Conservation (phyloP, 495 filamentous ascomycete species). For the Xanthoparmelia taractica region DNA sequence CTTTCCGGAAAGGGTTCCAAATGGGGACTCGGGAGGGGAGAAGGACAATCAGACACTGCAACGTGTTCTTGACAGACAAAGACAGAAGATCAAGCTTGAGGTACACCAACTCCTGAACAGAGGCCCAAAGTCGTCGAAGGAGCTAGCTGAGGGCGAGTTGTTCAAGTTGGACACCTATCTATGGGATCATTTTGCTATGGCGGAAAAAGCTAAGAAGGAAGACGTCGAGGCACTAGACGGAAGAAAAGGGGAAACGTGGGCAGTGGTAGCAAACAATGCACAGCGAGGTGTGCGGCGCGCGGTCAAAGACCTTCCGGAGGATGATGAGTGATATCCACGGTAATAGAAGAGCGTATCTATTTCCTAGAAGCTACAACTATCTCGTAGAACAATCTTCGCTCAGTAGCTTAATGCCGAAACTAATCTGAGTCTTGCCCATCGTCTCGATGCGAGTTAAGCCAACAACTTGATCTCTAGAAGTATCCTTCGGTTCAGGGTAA, state of each 20-base stretch:
- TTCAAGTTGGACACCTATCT: background rate
- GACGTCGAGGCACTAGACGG: background rate
- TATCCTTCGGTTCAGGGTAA: too few relatives aligned
- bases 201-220: background rate
- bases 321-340: constrained; percentile 2
- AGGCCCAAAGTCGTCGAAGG: background rate
- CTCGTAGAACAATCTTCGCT: background rate
- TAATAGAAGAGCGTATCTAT: background rate
- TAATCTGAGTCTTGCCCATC: background rate
- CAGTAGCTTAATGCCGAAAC: background rate
- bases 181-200: constrained; percentile 12
- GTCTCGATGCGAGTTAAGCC: too few relatives aligned
- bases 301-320: constrained; percentile 24
- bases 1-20: background rate
- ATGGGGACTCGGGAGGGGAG: constrained; percentile 13
- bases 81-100: constrained; percentile 9
- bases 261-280: constrained; percentile 28
- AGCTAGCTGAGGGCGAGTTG: background rate
- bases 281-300: constrained; percentile 33
- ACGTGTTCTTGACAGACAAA: constrained; percentile 6
- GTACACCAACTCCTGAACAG: background rate
- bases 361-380: background rate
- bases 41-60: constrained; percentile 14
- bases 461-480: too few relatives aligned
- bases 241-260: constrained; percentile 23